Evolutionary conservation across 352 stramenopile genomes (phyloP).

Genomic region (Achlya hypogyna): DNA sequence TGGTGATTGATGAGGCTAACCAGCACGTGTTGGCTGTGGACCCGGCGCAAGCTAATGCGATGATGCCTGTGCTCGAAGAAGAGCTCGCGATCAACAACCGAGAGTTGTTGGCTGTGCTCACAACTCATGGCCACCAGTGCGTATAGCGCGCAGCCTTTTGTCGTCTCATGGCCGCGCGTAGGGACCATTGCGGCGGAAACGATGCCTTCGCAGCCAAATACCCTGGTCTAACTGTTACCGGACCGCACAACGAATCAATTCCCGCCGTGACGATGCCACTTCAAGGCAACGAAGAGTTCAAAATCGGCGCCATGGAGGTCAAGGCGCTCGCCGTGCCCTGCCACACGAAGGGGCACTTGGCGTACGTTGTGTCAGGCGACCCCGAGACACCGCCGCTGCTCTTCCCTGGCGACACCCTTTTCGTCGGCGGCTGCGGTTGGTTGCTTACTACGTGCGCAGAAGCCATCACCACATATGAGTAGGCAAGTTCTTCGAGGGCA

Average conservation of each 20-base stretch:
- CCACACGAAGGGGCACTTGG: constrained; percentile 77
- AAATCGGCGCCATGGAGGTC: constrained; percentile 60
- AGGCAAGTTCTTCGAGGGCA: constrained; percentile 81
- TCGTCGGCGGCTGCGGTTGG: constrained; percentile 64
- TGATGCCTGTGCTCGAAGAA: constrained; percentile 57
- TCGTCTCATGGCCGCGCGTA: constrained; percentile 18
- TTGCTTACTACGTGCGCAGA: neutral
- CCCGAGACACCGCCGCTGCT: constrained; percentile 59
- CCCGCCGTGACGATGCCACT: constrained; percentile 55
- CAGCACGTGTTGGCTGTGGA: constrained; percentile 79
- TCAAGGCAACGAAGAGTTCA: constrained; percentile 73
- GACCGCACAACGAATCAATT: constrained; percentile 66
- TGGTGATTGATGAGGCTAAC: constrained; percentile 73
- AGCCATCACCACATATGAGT: neutral
- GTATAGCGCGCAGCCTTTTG: constrained; percentile 18
- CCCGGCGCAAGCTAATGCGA: constrained; percentile 49
- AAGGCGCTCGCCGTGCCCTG: constrained; percentile 71
- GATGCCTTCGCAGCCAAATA: constrained; percentile 52
- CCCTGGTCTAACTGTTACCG: constrained; percentile 51
- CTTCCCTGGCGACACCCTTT: constrained; percentile 85
- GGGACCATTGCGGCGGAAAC: constrained; percentile 78
- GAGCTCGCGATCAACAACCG: constrained; percentile 54
- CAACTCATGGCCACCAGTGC: constrained; percentile 89
- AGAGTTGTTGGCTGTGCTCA: constrained; percentile 81
- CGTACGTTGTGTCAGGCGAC: constrained; percentile 80